Evolutionary conservation across 352 stramenopile species (phyloP), one percentile per base, ranked within the genome.

Genomic region (Phytopythium chamaehyphon): DNA sequence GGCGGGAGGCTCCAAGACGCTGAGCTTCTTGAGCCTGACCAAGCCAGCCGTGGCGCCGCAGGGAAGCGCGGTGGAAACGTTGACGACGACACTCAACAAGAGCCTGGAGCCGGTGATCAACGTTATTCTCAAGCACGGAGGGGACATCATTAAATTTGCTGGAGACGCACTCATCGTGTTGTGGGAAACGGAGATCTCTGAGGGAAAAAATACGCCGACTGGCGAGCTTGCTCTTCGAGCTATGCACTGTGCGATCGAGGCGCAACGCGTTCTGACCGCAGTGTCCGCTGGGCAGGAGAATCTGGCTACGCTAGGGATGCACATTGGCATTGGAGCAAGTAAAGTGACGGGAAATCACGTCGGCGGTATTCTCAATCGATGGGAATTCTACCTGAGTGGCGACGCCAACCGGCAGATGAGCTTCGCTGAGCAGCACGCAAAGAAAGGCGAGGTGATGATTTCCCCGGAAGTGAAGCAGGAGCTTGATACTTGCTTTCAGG

Each of bases 361-460:
- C 2, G 86, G 86, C 2, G 86, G 86, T 4, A 66, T 93, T 11
- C 54, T 90, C 6, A 80, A 93, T 40, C 75, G 85, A 0, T 96
- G 83, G 83, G 86, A 96, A 48, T 95, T 95, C 51, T 93, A 93
- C 47, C 48, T 95, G 14, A 85, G 78, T 12, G 86, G 86, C 22
- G 74, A 88, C 36, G 85, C 79, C n/a, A 93, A 90, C 42, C 47
- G 78, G 0, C 81, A 96, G 37, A 90, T 93, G 75, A 88, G 78
- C 36, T 54, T 64, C 26, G 78, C 83, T 0, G 83, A 95, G 19
- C 69, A 83, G 37, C 73, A 85, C 47, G 78, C 85, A 0, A 55
- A 64, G 31, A 87, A 82, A 43, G 86, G 83, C 4, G 62, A 95
- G 49, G 66, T 96, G 23, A 81, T 86, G 22, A 62, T 95, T 1